Evolutionary conservation across 75 land plant genomes (phyloP).

Genomic region (Cupressus sempervirens): DNA sequence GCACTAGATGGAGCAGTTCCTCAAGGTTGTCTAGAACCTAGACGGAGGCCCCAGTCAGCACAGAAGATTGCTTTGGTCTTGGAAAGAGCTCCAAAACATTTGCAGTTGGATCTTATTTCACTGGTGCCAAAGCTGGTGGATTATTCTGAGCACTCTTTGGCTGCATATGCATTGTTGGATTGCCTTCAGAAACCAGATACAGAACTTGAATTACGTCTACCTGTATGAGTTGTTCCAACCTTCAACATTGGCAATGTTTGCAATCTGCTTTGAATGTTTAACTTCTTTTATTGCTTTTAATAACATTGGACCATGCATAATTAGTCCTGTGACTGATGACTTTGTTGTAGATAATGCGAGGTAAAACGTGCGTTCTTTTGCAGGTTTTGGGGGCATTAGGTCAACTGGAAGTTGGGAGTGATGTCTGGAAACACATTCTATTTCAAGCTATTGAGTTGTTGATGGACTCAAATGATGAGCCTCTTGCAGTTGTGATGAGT

Average conservation of each 20-base stretch:
- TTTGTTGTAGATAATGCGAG: conserved; percentile 5
- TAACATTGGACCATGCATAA: not conserved
- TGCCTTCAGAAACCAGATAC: conserved; percentile 77
- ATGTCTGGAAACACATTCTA: conserved; percentile 77
- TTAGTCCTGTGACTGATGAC: not conserved
- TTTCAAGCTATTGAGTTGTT: conserved; percentile 65
- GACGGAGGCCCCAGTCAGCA: conserved; percentile 79
- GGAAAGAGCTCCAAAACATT: conserved; percentile 88
- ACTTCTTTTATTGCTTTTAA: not conserved
- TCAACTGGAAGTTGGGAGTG: conserved; percentile 79
- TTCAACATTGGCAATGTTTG: not conserved
- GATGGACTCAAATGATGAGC: conserved; percentile 78
- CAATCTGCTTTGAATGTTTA: not conserved
- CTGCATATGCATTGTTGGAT: conserved; percentile 78
- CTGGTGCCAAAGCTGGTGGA: conserved; percentile 93
- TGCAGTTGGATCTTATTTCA: conserved; percentile 77
- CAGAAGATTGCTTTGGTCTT: conserved; percentile 83
- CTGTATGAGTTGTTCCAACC: conserved; percentile 37
- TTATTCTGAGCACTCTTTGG: conserved; percentile 77
- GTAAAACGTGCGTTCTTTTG: conserved; percentile 13
- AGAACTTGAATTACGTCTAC: conserved; percentile 57
- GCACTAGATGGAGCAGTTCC: conserved; percentile 95
- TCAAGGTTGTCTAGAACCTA: conserved; percentile 87
- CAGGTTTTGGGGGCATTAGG: conserved; percentile 88
- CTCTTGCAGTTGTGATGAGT: conserved; percentile 65